phyloP scores from a whole-genome alignment of 2,329 filamentous ascomycete species.

The Diplocarpon rosae region DNA sequence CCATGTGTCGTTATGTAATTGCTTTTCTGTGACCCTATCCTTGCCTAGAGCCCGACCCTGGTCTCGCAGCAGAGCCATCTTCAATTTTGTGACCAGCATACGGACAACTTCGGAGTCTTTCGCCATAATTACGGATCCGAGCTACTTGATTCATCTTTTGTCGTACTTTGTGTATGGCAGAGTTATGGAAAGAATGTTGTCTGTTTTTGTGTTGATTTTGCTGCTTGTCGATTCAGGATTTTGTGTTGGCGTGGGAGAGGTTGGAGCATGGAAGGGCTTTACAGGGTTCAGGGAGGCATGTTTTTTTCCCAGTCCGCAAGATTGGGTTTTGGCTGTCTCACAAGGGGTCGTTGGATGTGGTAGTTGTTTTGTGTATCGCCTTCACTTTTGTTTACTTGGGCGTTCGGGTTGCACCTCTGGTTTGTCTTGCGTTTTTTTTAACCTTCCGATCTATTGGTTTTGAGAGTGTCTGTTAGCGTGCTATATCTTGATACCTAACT shows the following conservation, averaged over 20 bases:
- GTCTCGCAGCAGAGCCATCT: slow-evolving; percentile 3
- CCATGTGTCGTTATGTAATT: slow-evolving; percentile 20
- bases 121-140: slow-evolving; percentile 31
- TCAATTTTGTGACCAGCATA: slow-evolving; percentile 1
- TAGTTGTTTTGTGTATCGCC: slow-evolving; percentile 1
- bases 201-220: slow-evolving; percentile 11
- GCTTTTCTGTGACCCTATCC: background rate
- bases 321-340: slow-evolving; percentile 22
- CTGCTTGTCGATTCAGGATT: slow-evolving; percentile 15
- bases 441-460: background rate
- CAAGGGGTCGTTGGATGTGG: slow-evolving; percentile 10
- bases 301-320: slow-evolving; percentile 32
- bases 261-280: slow-evolving; percentile 3
- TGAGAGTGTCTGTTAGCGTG: too few relatives aligned
- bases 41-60: background rate
- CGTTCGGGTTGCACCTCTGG: background rate
- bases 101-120: slow-evolving; percentile 6
- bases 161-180: slow-evolving; percentile 24
- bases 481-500: slow-evolving; percentile 1
- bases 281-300: slow-evolving; percentile 30
- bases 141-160: slow-evolving; percentile 27
- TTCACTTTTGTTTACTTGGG: background rate
- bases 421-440: background rate
- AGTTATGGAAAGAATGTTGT: slow-evolving; percentile 11
- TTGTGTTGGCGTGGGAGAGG: slow-evolving; percentile 14